phyloP scores from a whole-genome alignment of 2,329 filamentous ascomycete species.

The Dryadomyces quercivorus region DNA sequence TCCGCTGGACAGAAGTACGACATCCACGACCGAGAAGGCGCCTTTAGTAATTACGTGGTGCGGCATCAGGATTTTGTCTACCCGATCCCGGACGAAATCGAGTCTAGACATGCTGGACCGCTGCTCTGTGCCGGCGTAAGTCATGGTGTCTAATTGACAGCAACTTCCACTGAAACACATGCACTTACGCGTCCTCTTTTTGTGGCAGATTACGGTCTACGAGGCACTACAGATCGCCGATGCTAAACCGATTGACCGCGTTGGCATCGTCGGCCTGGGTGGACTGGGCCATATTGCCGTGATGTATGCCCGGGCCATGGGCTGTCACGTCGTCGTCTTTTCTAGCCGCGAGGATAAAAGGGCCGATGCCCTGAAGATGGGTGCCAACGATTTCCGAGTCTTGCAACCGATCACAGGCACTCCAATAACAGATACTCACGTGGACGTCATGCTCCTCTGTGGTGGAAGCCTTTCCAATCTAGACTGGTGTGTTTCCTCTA shows the following conservation, averaged over 20 bases:
- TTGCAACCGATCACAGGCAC: conserved; percentile 12
- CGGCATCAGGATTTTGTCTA: conserved; percentile 7
- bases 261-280: conserved; percentile 32
- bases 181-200: background rate
- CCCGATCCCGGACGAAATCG: conserved; percentile 2
- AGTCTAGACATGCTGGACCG: background rate
- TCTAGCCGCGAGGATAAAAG: conserved; percentile 5
- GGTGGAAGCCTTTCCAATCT: background rate
- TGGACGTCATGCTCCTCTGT: conserved; percentile 30
- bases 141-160: background rate
- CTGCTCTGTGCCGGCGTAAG: conserved; percentile 5
- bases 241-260: conserved; percentile 17
- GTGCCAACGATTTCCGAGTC: conserved; percentile 20
- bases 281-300: conserved; percentile 52
- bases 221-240: conserved; percentile 17
- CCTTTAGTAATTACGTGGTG: conserved; percentile 5
- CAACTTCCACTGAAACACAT: background rate
- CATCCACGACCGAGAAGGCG: conserved; percentile 1
- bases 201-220: conserved; percentile 20
- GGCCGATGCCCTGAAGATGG: conserved; percentile 6
- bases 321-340: conserved; percentile 9
- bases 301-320: conserved; percentile 36
- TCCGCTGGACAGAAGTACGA: conserved; percentile 4
- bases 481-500: background rate
- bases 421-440: conserved; percentile 29